Base-by-base conservation (phyloP, 2,329 filamentous ascomycete genomes). In the Drechslerella coelobrocha region DNA sequence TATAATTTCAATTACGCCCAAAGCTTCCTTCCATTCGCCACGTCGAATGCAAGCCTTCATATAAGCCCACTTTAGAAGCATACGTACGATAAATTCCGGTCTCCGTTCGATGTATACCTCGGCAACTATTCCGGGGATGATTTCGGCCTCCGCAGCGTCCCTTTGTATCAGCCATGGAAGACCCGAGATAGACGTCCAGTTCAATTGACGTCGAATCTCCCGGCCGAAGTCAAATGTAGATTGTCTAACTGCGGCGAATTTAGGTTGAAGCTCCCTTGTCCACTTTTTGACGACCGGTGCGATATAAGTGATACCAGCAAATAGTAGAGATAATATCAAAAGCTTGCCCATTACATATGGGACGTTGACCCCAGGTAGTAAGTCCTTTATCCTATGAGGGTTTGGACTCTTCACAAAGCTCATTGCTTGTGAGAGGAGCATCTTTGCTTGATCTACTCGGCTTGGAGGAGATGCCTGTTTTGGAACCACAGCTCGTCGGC, bases 251-350 rank as follows among this genome's bases (percentile, higher is more conserved):
- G 10, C 23, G 8, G 26, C 3, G 23, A 45, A 6, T 19, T 12
- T 17, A 12, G 17, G 10, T 14, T 12, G 17, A 7, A 21, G 12
- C n/a, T 21, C 19, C 4, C 27, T 37, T 39, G 50, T 21, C 47
- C 47, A 60, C 24, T 8, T 5, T 17, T 27, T 27, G 17, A 9
- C 41, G 7, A 17, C 21, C n/a, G 62, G 62, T 7, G 48, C 7
- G 5, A 34, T 55, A 10, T 39, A 17, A 26, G 62, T 54, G 41
- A 27, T 8, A 5, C 37, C 37, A n/a, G 14, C 39, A 9, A 60
- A 68, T 17, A 68, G 48, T 1, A 29, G 19, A 2, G 52, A 50
- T 9, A 68, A 24, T 3, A 53, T 24, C 23, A 57, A 23, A 41
- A 57, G 51, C 23, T 60, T 48, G 19, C 45, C 2, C 1, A 60